Evolutionary conservation across 2,329 filamentous ascomycete genomes (phyloP).

Genomic region (Nothomitra cinnamomea): DNA sequence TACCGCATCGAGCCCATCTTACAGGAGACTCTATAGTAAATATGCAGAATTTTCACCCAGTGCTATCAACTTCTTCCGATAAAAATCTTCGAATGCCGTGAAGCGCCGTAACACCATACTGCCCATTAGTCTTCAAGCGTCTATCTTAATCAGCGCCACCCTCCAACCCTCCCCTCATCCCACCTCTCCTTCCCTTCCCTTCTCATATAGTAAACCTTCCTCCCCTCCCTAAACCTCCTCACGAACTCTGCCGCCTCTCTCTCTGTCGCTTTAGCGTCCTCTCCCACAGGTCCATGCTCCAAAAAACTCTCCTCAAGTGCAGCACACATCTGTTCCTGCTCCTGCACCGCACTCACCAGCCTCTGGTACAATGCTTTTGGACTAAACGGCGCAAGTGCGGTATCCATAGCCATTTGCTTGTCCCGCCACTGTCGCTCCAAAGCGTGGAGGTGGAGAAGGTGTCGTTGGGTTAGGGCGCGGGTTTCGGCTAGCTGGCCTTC

Average conservation of each 20-base stretch:
- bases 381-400: constrained; percentile 66
- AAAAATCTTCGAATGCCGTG: too few species aligned
- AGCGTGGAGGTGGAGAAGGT: constrained; percentile 66
- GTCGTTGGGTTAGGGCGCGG: constrained; percentile 57
- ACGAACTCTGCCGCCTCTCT: constrained; percentile 79
- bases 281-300: constrained; percentile 33
- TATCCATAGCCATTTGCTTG: constrained; percentile 80
- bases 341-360: constrained; percentile 55
- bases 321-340: constrained; percentile 66
- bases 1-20: too few species aligned
- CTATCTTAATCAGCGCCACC: constrained; percentile 58
- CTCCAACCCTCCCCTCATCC: constrained; percentile 90
- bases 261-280: constrained; percentile 45
- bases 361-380: constrained; percentile 75
- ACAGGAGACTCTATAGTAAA: too few species aligned
- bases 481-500: constrained; percentile 36
- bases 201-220: constrained; percentile 59
- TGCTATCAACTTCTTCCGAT: too few species aligned
- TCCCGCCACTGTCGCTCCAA: constrained; percentile 84
- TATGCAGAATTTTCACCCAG: too few species aligned
- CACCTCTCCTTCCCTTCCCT: constrained; percentile 81
- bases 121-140: background rate
- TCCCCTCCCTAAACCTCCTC: constrained; percentile 61
- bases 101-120: too few species aligned
- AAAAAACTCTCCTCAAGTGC: constrained; percentile 89